Base-by-base conservation (phyloP, 2,329 filamentous ascomycete species). In the Colletotrichum acutatum region DNA sequence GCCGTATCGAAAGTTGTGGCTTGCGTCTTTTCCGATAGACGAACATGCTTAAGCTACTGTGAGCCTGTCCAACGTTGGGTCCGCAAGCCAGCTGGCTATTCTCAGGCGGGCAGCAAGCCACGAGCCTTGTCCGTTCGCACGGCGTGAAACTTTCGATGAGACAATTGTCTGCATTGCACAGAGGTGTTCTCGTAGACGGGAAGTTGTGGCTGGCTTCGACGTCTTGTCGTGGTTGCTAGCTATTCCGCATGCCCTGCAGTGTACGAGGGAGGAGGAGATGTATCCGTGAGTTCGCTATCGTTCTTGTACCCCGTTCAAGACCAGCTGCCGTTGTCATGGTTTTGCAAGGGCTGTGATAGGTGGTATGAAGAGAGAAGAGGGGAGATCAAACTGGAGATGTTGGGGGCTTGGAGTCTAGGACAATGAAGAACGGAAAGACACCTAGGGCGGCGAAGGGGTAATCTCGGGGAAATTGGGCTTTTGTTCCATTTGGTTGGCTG, bases 71-170 rank as follows among this genome's bases (percentile, higher is more conserved):
- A 42, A 42, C 16, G 34, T 9, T 56, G 65, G 42, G 32, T 28
- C 22, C 22, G 24, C 52, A 6, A n/a, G 16, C 49, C 46, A 32
- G 65, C 64, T 68, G 59, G 57, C 30, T 14, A 32, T 37, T 49
- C 52, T 58, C 54, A 46, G n/a, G 70, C 66, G 66, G 60, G 60
- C 46, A 56, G 56, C 60, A 69, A 72, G 66, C 60, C 70, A 66
- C 4, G 56, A 56, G 32, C 60, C 61, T 65, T 66, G 70, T 46
- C 42, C 54, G 70, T 60, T 70, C 49, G 24, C 66, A 60, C 66
- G 46, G 67, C 22, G 60, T 66, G 67, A 66, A 71, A 71, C 61
- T 24, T 46, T 61, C n/a, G 46, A 66, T 34, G 32, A 53, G 56
- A 72, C 68, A 63, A 74, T 56, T 34, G 61, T 66, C 16, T 42